phyloP scores from a whole-genome alignment of 768 basidiomycete species.

The Suillus luteus region DNA sequence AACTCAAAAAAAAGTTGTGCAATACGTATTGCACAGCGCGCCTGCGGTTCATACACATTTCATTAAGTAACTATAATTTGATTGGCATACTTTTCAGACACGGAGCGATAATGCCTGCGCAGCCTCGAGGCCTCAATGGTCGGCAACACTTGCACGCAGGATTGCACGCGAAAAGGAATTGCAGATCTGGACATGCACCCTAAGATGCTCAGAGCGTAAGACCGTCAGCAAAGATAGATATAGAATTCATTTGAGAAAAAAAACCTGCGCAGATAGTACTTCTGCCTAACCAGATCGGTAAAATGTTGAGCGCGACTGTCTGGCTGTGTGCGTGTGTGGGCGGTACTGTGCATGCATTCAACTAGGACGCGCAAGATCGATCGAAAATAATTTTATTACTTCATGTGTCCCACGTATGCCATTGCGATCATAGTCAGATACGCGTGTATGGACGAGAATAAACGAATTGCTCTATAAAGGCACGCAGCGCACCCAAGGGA shows the following conservation, averaged over 20 bases:
- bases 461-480: constrained; percentile 55
- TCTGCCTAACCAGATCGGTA: background rate
- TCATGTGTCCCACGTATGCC: constrained; percentile 28
- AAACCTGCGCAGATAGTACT: background rate
- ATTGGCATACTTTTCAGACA: background rate
- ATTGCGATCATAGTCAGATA: constrained; percentile 51
- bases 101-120: background rate
- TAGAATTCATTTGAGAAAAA: background rate
- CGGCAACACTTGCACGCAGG: background rate
- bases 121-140: background rate
- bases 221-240: background rate
- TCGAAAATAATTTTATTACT: background rate
- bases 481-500: constrained; percentile 68
- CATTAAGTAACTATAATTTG: background rate
- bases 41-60: background rate
- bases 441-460: constrained; percentile 58
- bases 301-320: background rate
- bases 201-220: background rate
- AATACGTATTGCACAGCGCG: background rate
- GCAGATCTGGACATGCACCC: background rate
- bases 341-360: background rate
- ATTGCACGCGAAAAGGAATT: background rate
- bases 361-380: background rate
- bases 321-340: background rate
- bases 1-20: background rate